Percentiles rank a stretch among this genome's conserved stretches.
These are phyloP conservation scores for Aspergillus sp. DNA, from an alignment of 2,329 filamentous ascomycete genomes.

Conservation along the genomic window DNA sequence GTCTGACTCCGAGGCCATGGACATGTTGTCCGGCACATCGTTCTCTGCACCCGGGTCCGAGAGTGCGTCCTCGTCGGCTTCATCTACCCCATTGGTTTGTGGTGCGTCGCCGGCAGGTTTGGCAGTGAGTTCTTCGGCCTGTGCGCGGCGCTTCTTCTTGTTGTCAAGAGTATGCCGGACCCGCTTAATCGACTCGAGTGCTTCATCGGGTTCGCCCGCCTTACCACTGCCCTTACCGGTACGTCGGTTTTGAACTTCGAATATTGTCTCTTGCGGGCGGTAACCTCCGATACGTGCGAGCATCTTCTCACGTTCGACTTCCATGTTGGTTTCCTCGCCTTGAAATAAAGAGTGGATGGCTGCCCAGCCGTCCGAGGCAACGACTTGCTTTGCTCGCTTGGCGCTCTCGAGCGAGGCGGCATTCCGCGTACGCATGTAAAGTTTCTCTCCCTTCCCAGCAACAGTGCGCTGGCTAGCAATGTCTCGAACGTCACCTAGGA, in stretches of 20 bases:
- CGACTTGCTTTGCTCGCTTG: slow-evolving; percentile 77
- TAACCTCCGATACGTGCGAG: slow-evolving; percentile 85
- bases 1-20: slow-evolving; percentile 61
- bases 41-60: slow-evolving; percentile 42
- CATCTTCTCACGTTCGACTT: slow-evolving; percentile 79
- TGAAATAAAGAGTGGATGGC: slow-evolving; percentile 81
- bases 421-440: slow-evolving; percentile 87
- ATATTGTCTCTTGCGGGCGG: slow-evolving; percentile 90
- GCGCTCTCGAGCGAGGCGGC: slow-evolving; percentile 88
- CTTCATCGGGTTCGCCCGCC: slow-evolving; percentile 60
- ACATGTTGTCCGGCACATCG: slow-evolving; percentile 48
- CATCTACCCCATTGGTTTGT: slow-evolving; percentile 15
- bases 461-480: slow-evolving; percentile 70
- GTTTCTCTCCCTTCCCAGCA: slow-evolving; percentile 82
- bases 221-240: slow-evolving; percentile 71
- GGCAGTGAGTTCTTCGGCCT: slow-evolving; percentile 25
- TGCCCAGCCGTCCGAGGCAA: slow-evolving; percentile 67
- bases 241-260: slow-evolving; percentile 80
- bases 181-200: slow-evolving; percentile 53
- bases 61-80: slow-evolving; percentile 41
- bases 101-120: background rate
- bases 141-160: slow-evolving; percentile 41
- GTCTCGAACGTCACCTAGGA: slow-evolving; percentile 73
- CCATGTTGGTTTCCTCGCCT: slow-evolving; percentile 59
- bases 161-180: slow-evolving; percentile 43